Conservation (phyloP, 441 rosid genomes). For the Pelargonium citronellum region DNA sequence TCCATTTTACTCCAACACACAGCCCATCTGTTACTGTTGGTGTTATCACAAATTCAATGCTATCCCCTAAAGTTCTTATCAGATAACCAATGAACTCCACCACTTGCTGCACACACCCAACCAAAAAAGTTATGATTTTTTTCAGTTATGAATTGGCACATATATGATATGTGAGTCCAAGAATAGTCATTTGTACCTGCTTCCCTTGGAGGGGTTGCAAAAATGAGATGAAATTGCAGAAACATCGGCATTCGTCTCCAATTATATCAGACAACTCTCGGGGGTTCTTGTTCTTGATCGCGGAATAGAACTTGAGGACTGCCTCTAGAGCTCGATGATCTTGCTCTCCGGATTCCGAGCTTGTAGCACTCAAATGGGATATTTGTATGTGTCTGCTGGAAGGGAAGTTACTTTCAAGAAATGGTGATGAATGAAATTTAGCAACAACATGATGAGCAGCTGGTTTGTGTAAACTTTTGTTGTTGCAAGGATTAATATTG, state of each 20-base stretch:
- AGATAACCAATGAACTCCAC: constrained; percentile 50
- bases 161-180: too few species aligned
- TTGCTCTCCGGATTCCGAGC: constrained; percentile 25
- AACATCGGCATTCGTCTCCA: constrained; percentile 63
- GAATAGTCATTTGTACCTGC: constrained; percentile 32
- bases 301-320: constrained; percentile 49
- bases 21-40: constrained; percentile 60
- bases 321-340: constrained; percentile 43
- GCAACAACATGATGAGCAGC: neutral
- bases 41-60: constrained; percentile 43
- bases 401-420: constrained; percentile 9
- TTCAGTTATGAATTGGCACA: too few species aligned
- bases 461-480: neutral
- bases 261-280: constrained; percentile 48
- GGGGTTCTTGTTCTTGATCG: constrained; percentile 43
- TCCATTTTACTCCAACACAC: constrained; percentile 61
- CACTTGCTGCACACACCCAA: constrained; percentile 47
- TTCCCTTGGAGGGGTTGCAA: constrained; percentile 56
- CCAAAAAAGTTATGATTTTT: neutral
- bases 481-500: constrained; percentile 2
- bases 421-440: neutral
- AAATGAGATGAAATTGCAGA: constrained; percentile 51
- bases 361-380: constrained; percentile 15
- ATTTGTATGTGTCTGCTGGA: neutral
- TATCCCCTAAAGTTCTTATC: constrained; percentile 44